Percentiles rank a stretch among this genome's conserved stretches.
Evolutionary conservation across 2,329 filamentous ascomycete genomes (phyloP).

Genomic region (Helicocarpus griseus): DNA sequence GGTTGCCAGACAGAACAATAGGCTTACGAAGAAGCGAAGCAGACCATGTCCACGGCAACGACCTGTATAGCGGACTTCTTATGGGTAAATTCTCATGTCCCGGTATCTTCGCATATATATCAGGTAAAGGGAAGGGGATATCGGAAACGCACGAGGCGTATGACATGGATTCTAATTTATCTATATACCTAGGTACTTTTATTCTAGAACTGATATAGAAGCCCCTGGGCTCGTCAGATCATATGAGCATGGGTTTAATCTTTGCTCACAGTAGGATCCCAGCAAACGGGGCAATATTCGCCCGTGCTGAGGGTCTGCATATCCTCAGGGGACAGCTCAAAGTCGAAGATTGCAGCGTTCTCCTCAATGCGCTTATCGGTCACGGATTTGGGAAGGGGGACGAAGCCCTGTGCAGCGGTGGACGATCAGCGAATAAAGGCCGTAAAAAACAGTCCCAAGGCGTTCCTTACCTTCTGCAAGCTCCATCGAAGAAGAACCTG

Average conservation of each 20-base stretch:
- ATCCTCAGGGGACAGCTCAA: constrained; percentile 48
- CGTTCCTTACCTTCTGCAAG: constrained; percentile 41
- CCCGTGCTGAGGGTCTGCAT: constrained; percentile 47
- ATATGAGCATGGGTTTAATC: constrained; percentile 3
- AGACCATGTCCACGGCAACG: background rate
- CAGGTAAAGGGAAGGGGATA: background rate
- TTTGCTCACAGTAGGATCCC: constrained; percentile 38
- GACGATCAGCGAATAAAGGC: background rate
- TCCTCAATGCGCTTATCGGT: constrained; percentile 51
- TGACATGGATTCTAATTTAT: background rate
- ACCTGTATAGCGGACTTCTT: background rate
- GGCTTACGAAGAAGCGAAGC: background rate
- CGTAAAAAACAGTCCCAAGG: background rate
- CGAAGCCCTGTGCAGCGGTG: constrained; percentile 39
- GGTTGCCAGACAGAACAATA: background rate
- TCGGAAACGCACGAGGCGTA: background rate
- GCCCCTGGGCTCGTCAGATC: no score
- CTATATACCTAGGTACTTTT: background rate
- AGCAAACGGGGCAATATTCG: constrained; percentile 48
- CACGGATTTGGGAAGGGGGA: constrained; percentile 54
- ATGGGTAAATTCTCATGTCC: background rate
- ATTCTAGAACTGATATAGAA: no score
- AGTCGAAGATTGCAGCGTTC: constrained; percentile 51
- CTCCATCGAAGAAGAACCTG: constrained; percentile 55
- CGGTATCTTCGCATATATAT: background rate